These are phyloP conservation scores for Trapa bicornis DNA, from an alignment of 345 rosid species.

Conservation along the genomic window DNA sequence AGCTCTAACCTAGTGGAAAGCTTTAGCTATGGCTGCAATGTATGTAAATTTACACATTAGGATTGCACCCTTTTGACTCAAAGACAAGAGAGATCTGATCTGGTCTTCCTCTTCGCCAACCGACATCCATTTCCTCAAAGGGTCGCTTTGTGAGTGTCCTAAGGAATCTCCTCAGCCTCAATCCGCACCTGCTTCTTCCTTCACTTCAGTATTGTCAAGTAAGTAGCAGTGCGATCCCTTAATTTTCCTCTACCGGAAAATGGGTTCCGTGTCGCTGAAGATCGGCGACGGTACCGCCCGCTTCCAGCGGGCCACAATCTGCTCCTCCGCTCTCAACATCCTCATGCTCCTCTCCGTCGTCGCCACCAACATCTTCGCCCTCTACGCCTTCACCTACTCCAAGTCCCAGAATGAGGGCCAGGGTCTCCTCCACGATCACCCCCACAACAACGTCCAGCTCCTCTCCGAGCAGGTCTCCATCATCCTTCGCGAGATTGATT, in stretches of 20 bases:
- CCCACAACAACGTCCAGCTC: constrained; percentile 50
- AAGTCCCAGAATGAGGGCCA: not conserved
- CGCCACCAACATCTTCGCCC: constrained; percentile 83
- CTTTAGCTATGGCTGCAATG: no score
- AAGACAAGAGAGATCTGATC: no score
- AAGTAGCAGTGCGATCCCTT: no score
- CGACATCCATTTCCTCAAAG: no score
- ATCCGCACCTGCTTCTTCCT: not conserved
- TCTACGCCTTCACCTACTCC: constrained; percentile 75
- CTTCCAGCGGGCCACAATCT: constrained; percentile 56
- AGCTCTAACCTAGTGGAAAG: no score
- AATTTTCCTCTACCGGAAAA: constrained; percentile 2
- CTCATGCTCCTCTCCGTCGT: constrained; percentile 89
- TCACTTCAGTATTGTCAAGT: not conserved
- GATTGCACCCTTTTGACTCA: no score
- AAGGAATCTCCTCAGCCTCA: not conserved
- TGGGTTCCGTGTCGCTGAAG: constrained; percentile 88
- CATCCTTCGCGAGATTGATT: constrained; percentile 69
- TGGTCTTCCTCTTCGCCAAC: no score
- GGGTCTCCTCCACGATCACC: constrained; percentile 9
- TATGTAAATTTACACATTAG: no score
- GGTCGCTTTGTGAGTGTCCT: no score
- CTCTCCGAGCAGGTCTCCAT: constrained; percentile 78
- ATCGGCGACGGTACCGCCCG: constrained; percentile 97
- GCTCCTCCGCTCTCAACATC: constrained; percentile 72